Conservation (phyloP, 495 filamentous ascomycete species). For the Collariella sp. region DNA sequence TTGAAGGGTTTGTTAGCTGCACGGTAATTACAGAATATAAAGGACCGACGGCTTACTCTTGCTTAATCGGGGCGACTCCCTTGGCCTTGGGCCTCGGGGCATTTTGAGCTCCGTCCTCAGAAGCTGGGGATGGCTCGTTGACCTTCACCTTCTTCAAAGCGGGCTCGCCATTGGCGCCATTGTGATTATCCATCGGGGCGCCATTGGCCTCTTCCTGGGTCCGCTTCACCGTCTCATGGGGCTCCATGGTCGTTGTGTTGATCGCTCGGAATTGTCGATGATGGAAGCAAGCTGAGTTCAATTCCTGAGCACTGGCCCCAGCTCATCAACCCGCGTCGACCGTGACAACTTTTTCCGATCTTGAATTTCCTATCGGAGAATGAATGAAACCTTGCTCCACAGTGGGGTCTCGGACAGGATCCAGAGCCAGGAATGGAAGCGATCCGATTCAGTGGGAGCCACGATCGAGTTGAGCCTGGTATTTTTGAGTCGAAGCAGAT, state of each 20-base stretch:
- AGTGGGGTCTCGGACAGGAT: constrained; percentile 9
- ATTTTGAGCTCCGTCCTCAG: background rate
- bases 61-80: constrained; percentile 75
- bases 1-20: constrained; percentile 28
- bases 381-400: constrained; percentile 7
- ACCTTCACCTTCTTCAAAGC: constrained; percentile 53
- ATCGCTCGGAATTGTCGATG: background rate
- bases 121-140: constrained; percentile 19
- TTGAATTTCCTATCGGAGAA: background rate
- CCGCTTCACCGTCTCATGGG: constrained; percentile 16
- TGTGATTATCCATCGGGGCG: background rate
- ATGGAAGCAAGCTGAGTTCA: too few relatives aligned
- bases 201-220: constrained; percentile 12
- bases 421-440: too few relatives aligned
- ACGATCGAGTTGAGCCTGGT: background rate
- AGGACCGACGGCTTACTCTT: constrained; percentile 53
- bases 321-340: background rate
- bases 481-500: too few relatives aligned
- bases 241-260: constrained; percentile 13
- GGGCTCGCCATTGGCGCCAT: constrained; percentile 29
- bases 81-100: constrained; percentile 37
- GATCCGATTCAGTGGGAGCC: background rate
- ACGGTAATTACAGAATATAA: background rate
- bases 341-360: background rate
- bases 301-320: too few relatives aligned